Percentiles rank a stretch among this genome's conserved stretches.
phyloP scores from a whole-genome alignment of 2,329 filamentous ascomycete species.

The Albophoma yamanashiensis region DNA sequence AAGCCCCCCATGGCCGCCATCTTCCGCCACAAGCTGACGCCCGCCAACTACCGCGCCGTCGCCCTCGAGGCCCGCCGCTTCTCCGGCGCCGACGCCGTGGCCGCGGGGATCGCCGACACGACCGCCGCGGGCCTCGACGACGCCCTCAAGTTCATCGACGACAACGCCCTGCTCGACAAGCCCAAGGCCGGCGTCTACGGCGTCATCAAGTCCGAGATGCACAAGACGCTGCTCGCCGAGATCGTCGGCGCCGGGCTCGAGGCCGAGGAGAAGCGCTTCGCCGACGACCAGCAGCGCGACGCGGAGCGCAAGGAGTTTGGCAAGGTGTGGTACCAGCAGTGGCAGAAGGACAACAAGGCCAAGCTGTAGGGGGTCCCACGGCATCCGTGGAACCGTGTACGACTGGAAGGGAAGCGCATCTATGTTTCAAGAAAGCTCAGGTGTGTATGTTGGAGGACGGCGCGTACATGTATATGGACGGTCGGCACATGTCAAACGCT shows the following conservation, averaged over 20 bases:
- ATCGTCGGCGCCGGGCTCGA: conserved; percentile 42
- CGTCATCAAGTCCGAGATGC: conserved; percentile 66
- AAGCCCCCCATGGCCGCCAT: conserved; percentile 63
- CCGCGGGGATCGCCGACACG: conserved; percentile 57
- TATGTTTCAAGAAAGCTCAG: neutral
- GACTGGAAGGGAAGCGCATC: neutral
- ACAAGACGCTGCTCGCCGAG: conserved; percentile 50
- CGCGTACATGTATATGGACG: no score
- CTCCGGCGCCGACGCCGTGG: conserved; percentile 49
- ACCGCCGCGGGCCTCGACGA: conserved; percentile 48
- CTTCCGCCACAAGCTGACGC: conserved; percentile 58
- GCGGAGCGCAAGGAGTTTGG: conserved; percentile 31
- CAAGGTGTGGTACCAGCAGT: conserved; percentile 38
- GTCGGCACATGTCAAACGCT: neutral
- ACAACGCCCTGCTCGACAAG: conserved; percentile 50
- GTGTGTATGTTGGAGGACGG: no score
- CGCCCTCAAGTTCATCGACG: conserved; percentile 46
- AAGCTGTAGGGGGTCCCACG: conserved; percentile 19
- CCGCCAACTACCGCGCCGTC: conserved; percentile 48
- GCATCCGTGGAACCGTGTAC: neutral
- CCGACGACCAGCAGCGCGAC: conserved; percentile 26
- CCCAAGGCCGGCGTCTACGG: conserved; percentile 58
- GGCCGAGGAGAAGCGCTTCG: conserved; percentile 37
- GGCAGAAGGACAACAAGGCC: conserved; percentile 28
- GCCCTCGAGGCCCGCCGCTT: conserved; percentile 67